Percentiles rank a stretch among this genome's conserved stretches.
phyloP scores from a whole-genome alignment of 139 green algal species.

The Astrephomene gubernaculifera region DNA sequence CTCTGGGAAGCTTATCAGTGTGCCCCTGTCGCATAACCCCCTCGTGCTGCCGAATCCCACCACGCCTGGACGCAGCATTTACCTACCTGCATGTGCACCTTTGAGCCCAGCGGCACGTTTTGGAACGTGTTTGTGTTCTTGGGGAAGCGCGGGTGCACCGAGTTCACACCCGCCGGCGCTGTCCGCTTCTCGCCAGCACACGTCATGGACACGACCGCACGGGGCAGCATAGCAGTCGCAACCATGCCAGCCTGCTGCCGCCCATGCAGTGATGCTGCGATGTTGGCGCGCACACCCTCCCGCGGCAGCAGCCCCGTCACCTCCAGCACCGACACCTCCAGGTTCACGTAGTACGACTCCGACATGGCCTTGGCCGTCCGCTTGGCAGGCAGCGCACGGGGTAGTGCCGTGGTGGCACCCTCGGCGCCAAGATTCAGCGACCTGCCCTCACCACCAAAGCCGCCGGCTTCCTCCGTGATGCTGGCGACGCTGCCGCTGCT shows the following conservation, averaged over 20 bases:
- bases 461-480: too few species aligned
- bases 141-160: slow-evolving; percentile 51
- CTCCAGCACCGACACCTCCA: slow-evolving; percentile 68
- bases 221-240: slow-evolving; percentile 30
- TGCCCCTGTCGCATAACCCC: too few species aligned
- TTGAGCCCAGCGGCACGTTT: slow-evolving; percentile 56
- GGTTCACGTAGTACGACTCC: slow-evolving; percentile 60
- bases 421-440: too few species aligned
- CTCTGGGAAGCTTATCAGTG: too few species aligned
- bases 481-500: too few species aligned
- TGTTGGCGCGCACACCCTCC: slow-evolving; percentile 36
- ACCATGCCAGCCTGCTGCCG: not conserved
- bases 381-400: not conserved
- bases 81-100: slow-evolving; percentile 45
- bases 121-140: slow-evolving; percentile 49
- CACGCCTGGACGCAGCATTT: not conserved
- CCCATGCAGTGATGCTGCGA: slow-evolving; percentile 34
- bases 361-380: slow-evolving; percentile 31
- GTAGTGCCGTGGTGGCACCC: too few species aligned
- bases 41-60: too few species aligned
- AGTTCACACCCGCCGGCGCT: not conserved
- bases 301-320: slow-evolving; percentile 50
- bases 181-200: not conserved
- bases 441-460: too few species aligned
- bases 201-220: slow-evolving; percentile 23